These are phyloP conservation scores for Colletotrichum tamarilloi DNA, from an alignment of 2,329 filamentous ascomycete species.

Conservation along the genomic window DNA sequence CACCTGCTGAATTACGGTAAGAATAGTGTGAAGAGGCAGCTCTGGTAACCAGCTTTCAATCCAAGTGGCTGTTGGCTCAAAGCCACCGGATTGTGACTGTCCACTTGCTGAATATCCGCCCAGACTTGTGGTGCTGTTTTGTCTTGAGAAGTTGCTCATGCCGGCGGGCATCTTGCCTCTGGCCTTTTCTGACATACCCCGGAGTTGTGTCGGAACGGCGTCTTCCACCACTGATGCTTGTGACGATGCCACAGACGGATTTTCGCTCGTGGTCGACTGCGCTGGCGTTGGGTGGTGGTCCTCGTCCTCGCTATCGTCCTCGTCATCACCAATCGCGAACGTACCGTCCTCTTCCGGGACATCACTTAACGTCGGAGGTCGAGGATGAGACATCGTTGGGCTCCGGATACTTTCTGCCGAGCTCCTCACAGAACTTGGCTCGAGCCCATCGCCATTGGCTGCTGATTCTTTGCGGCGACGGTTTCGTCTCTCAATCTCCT, in stretches of 20 bases:
- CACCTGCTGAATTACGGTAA: slow-evolving; percentile 79
- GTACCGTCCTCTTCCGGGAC: slow-evolving; percentile 78
- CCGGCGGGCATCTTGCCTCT: slow-evolving; percentile 94
- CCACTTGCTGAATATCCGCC: slow-evolving; percentile 71
- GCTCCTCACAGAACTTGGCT: slow-evolving; percentile 63
- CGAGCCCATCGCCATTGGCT: slow-evolving; percentile 61
- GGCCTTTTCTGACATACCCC: slow-evolving; percentile 97
- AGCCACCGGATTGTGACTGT: slow-evolving; percentile 68
- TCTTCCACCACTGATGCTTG: slow-evolving; percentile 77
- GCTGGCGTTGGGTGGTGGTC: slow-evolving; percentile 67
- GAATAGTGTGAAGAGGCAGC: slow-evolving; percentile 86
- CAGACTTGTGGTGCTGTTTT: slow-evolving; percentile 89
- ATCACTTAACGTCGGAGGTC: slow-evolving; percentile 68
- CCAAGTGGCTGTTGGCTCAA: slow-evolving; percentile 85
- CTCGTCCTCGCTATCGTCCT: slow-evolving; percentile 68
- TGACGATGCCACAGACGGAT: slow-evolving; percentile 74
- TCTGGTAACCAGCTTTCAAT: slow-evolving; percentile 95
- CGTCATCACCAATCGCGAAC: slow-evolving; percentile 91
- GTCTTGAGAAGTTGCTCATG: slow-evolving; percentile 83
- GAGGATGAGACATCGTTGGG: slow-evolving; percentile 64
- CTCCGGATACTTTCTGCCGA: slow-evolving; percentile 77
- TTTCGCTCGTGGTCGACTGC: slow-evolving; percentile 72
- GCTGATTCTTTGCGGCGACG: slow-evolving; percentile 74
- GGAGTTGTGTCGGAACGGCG: slow-evolving; percentile 82
- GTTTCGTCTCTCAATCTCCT: slow-evolving; percentile 86